Evolutionary conservation across 805 yeast species (phyloP), one percentile per base, ranked within the genome.

Genomic region (Candida quercuum): DNA sequence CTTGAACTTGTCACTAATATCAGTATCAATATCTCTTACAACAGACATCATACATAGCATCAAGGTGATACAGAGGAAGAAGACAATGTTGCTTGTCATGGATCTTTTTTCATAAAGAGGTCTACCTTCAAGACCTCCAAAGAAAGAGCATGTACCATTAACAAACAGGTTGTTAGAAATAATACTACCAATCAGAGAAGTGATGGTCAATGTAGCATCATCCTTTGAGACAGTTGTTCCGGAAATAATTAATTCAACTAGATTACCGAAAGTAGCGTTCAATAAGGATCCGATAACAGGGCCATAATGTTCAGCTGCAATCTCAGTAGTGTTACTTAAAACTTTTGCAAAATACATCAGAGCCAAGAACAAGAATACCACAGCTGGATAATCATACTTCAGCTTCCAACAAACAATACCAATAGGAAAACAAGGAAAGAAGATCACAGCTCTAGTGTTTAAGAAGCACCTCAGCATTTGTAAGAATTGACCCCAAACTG

Each of bases 181-280:
- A 36, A 70, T 66, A 26, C 69, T 61, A 5, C 76, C 76, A 40
- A 71, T 61, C 70, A 71, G 67, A 25, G 64, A 58, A 10, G 76
- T 74, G 46, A 70, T 73, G 14, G 71, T 74, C 41, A 71, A 64
- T 27, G 74, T 56, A 25, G 71, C 64, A 54, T 71, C 75, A 37
- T 62, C 62, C 14, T 69, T 67, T 40, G 60, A 66, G 51, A 71
- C 67, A 6, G 76, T 73, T 37, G 71, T 68, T 23, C 71, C 61
- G 10, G 72, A 66, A 28, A 71, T 74, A 52, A 71, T 70, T 42
- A 71, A 57, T 49, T 71, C 76, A 7, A 71, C 74, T 2, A 74
- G 69, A 46, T 71, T 71, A 31, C 75, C 76, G 48, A 71, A 70
- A 7, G 75, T 70, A 14, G 75, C 74, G 46, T 71, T 71, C 50